phyloP scores from a whole-genome alignment of 1,284 basidiomycete genomes.

The Marasmius oreades region DNA sequence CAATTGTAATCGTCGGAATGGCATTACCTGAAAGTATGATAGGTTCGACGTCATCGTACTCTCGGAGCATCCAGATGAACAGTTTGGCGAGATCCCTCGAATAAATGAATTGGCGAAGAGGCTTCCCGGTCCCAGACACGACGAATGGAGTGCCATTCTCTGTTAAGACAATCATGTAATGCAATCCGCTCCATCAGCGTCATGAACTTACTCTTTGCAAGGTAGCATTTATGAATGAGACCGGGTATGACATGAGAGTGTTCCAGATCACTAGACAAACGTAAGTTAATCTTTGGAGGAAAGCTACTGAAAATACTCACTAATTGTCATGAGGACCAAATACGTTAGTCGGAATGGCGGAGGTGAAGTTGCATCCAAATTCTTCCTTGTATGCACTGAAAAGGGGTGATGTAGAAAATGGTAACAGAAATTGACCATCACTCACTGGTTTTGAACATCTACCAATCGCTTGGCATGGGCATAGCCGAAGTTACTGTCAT shows the following conservation, averaged over 20 bases:
- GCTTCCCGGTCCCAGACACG: constrained; percentile 83
- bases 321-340: constrained; percentile 85
- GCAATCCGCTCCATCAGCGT: background rate
- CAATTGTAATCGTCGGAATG: background rate
- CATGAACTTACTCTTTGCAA: constrained; percentile 69
- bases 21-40: constrained; percentile 77
- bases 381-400: constrained; percentile 88
- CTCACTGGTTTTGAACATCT: constrained; percentile 87
- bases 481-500: constrained; percentile 89
- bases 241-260: constrained; percentile 89
- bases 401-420: background rate
- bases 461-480: constrained; percentile 92
- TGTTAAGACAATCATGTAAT: constrained; percentile 27
- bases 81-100: constrained; percentile 90
- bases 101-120: constrained; percentile 91
- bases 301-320: constrained; percentile 32
- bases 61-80: constrained; percentile 87
- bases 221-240: constrained; percentile 84
- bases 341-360: constrained; percentile 90
- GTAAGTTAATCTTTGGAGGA: constrained; percentile 2
- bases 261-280: constrained; percentile 71
- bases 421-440: constrained; percentile 3
- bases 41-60: constrained; percentile 87
- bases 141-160: constrained; percentile 81
- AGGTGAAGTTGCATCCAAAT: constrained; percentile 87